phyloP scores from a whole-genome alignment of 176 grass and related monocot genomes.

The Thalia dealbata region DNA sequence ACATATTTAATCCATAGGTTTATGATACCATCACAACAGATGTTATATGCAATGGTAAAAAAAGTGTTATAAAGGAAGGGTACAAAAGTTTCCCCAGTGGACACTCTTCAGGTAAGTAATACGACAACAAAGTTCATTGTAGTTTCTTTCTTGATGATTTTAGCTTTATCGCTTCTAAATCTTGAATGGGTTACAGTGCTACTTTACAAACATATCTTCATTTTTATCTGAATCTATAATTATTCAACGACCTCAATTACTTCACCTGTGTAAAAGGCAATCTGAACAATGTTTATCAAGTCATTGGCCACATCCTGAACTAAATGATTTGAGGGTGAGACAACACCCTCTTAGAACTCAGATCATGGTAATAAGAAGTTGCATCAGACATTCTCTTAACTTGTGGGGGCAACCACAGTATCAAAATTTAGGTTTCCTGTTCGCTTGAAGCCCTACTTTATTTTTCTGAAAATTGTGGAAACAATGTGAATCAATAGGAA shows the following conservation, averaged over 20 bases:
- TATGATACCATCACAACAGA: constrained; percentile 74
- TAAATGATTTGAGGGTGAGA: too few relatives aligned
- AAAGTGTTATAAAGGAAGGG: constrained; percentile 86
- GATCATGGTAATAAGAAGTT: too few relatives aligned
- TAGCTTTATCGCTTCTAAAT: background rate
- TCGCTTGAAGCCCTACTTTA: too few relatives aligned
- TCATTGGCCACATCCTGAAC: background rate
- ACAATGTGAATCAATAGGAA: too few relatives aligned
- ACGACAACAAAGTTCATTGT: too few relatives aligned
- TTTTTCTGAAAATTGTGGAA: too few relatives aligned
- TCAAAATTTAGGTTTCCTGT: too few relatives aligned
- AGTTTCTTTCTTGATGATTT: background rate
- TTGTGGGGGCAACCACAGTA: too few relatives aligned
- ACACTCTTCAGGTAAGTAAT: constrained; percentile 59
- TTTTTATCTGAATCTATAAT: too few relatives aligned
- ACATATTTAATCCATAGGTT: constrained; percentile 21
- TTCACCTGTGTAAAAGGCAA: background rate
- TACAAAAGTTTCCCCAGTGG: constrained; percentile 98
- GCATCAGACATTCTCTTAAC: too few relatives aligned
- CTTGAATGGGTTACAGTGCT: background rate
- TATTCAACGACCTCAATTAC: background rate
- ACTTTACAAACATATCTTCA: background rate
- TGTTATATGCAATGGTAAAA: constrained; percentile 69
- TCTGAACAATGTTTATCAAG: background rate
- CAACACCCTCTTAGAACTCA: too few relatives aligned